Evolutionary conservation across 257 asterid genomes (phyloP), one percentile per base, ranked within the genome.

Genomic region (Scutellaria barbata): DNA sequence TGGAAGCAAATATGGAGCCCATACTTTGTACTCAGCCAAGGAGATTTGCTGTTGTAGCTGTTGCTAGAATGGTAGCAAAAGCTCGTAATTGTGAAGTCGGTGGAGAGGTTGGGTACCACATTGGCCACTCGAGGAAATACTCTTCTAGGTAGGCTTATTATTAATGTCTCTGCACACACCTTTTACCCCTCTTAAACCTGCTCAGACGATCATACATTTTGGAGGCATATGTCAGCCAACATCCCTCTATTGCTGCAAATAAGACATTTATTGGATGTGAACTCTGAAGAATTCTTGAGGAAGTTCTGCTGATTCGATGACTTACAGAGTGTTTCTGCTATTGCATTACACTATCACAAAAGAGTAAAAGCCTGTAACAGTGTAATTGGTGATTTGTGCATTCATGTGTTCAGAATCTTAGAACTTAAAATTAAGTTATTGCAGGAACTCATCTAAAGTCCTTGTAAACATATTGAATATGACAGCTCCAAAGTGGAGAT

Each of bases 21-120:
- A 82, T 94, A 77, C 88, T 91, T 6, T 94, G 99, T 77, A 94
- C 99, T 11, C 99, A 94, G 41, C 98, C 98, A 30, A 81, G 99
- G 81, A 94, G 99, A 83, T 94, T 94, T 82, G 99, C 99, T 64
- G 99, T 94, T 77, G 98, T 91, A 62, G 95, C 98, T 75, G 98
- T 94, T 65, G 96, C 99, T 48, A 81, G 85, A 72, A 91, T 89
- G 97, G 99, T 94, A 53, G 96, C 99, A 42, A 81, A 72, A 76
- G 86, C 95, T 77, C 92, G 96, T 62, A 91, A 86, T 30, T 85
- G 96, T 68, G 95, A 91, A 86, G 88, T 94, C 33, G 99, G 99
- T 35, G 96, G 79, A 74, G 99, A 94, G 77, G 86, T 94, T 71
- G 99, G 99, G 75, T 94, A 85, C 82, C 99, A 94, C 79, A 94